phyloP scores from a whole-genome alignment of 2,329 filamentous ascomycete genomes.

The Epichloe baconii region DNA sequence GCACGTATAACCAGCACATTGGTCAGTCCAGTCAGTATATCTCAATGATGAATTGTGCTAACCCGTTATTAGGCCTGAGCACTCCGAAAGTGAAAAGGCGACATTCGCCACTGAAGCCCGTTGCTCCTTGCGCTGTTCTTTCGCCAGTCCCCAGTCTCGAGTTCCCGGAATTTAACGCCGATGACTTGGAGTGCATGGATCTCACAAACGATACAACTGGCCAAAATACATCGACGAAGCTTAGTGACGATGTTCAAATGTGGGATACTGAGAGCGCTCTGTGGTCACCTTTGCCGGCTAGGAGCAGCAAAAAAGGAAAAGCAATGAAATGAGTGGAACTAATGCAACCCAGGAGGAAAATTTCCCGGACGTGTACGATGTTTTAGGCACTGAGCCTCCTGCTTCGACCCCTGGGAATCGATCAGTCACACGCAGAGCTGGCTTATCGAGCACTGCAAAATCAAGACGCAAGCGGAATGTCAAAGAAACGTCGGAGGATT shows the following conservation, averaged over 20 bases:
- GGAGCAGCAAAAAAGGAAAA: conserved; percentile 38
- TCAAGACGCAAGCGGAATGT: conserved; percentile 9
- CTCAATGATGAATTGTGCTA: background rate
- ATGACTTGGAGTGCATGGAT: conserved; percentile 26
- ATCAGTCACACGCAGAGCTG: conserved; percentile 11
- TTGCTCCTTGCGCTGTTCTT: conserved; percentile 6
- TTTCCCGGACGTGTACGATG: conserved; percentile 41
- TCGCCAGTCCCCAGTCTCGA: conserved; percentile 16
- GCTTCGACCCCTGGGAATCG: conserved; percentile 20
- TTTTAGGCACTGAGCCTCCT: conserved; percentile 28
- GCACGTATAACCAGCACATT: conserved; percentile 3
- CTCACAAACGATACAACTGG: conserved; percentile 23
- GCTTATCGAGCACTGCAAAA: conserved; percentile 8
- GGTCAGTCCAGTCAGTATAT: conserved; percentile 2
- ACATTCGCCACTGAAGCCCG: conserved; percentile 16
- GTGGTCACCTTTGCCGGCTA: conserved; percentile 24
- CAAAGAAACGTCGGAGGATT: conserved; percentile 4
- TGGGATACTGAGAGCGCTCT: conserved; percentile 31
- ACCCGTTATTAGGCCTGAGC: background rate
- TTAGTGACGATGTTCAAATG: conserved; percentile 24
- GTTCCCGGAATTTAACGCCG: conserved; percentile 22
- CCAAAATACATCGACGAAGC: conserved; percentile 22
- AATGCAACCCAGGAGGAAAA: conserved; percentile 27
- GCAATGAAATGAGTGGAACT: conserved; percentile 29
- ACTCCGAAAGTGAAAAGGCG: conserved; percentile 11